phyloP scores from a whole-genome alignment of 2,329 filamentous ascomycete genomes.

The Nemania serpens region DNA sequence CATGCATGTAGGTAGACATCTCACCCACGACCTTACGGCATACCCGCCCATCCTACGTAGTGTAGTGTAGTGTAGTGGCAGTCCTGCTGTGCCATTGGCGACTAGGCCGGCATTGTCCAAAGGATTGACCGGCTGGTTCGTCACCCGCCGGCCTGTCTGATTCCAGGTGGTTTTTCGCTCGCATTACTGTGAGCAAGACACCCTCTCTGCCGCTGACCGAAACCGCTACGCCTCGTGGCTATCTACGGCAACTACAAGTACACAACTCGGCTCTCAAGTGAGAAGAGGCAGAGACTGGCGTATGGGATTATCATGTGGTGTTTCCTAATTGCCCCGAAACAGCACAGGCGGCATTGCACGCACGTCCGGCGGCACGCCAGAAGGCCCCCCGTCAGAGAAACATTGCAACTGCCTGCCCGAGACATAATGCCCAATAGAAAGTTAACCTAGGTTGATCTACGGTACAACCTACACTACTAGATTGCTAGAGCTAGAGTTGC shows the following conservation, averaged over 20 bases:
- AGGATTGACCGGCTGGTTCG: conserved; percentile 20
- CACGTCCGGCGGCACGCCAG: not conserved
- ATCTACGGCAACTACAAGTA: conserved; percentile 25
- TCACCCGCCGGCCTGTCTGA: conserved; percentile 1
- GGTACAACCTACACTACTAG: not conserved
- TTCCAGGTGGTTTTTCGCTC: conserved; percentile 16
- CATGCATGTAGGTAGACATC: conserved; percentile 6
- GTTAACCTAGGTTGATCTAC: too few species aligned
- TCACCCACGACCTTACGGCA: conserved; percentile 9
- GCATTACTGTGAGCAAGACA: conserved; percentile 1
- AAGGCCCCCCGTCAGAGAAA: not conserved
- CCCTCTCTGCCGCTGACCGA: conserved; percentile 29
- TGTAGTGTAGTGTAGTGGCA: not conserved
- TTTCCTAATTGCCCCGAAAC: not conserved
- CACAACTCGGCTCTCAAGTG: conserved; percentile 11
- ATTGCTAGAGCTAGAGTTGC: not conserved
- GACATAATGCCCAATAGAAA: not conserved
- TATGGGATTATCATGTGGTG: conserved; percentile 4
- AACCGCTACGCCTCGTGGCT: conserved; percentile 17
- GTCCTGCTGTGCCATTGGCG: conserved; percentile 8
- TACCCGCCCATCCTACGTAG: conserved; percentile 20
- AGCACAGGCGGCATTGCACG: not conserved
- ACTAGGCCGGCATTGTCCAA: not conserved
- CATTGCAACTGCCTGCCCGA: not conserved
- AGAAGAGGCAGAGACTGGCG: not conserved